Base-by-base conservation (phyloP, 2,329 filamentous ascomycete species). In the Chrysosporium queenslandicum region DNA sequence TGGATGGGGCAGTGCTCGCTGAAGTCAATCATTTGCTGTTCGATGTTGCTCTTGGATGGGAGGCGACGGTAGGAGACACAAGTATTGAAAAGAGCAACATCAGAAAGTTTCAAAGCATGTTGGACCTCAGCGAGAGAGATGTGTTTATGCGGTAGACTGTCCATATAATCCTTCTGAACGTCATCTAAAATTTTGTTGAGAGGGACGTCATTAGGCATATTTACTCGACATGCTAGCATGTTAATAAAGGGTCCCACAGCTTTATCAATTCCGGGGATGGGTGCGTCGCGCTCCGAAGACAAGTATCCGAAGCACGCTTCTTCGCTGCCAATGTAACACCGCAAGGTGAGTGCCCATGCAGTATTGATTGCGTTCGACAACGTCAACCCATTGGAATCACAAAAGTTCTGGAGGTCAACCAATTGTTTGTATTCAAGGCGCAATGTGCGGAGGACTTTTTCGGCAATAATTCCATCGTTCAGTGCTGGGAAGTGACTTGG, bases 291-390 rank as follows among this genome's bases (percentile, higher is more conserved):
- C 1, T 57, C 59, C 5, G 59, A 58, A 1, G 58, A 55, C 27
- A 60, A 50, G 32, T 60, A 61, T 7, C 58, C 58, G 45, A 61
- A 61, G 27, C 59, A 61, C 11, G 74, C 55, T 12, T 96, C 78
- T 16, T 92, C 71, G 0, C 88, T 88, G 6, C 87, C 74, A 0
- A 80, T 80, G 58, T 77, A 68, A 29, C 72, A 72, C 16, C 77
- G 75, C 0, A 94, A 68, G 0, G 81, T 80, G 1, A 78, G 74
- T 0, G 81, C 69, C 85, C 90, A 94, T 1, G 82, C 74, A 2
- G 85, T 82, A 65, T 94, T 85, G 2, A 90, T 72, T 0, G 70
- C 68, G 53, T 76, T 77, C 2, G 75, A 70, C 1, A 77, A 52
- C 0, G 76, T 78, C 16, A 77, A 63, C 3, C 70, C 70, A 45